Base-by-base conservation (phyloP, 2,329 filamentous ascomycete species). In the Pseudocercospora crystallina region DNA sequence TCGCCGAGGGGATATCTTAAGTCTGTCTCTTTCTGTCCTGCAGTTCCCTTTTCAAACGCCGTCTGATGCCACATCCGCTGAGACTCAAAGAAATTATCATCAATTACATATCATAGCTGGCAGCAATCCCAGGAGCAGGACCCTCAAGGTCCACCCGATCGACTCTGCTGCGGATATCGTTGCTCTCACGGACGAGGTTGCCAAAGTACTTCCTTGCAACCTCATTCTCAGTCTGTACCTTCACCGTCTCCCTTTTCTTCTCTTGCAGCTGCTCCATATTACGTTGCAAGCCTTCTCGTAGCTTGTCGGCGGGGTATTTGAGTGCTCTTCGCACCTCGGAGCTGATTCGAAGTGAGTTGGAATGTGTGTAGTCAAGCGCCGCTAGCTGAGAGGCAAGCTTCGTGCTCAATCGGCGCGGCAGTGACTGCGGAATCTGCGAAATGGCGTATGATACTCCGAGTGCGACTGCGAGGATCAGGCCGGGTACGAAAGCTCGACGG, bases 331-430 rank as follows among this genome's bases (percentile, higher is more conserved):
- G 89, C 36, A 96, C 90, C 47, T 95, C 87, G 20, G 83, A 80
- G 15, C 89, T 86, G 64, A 99, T 95, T 47, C 94, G 88, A 13
- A 81, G 78, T 38, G 90, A 84, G 74, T 99, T 99, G 59, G 82
- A 74, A 71, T 99, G 94, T 1, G 94, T 89, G 67, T 97, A 99
- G 73, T 99, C 94, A 65, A 96, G 84, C 13, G 87, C 81, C 7
- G 81, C 76, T 33, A 99, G 84, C 63, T 90, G 89, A 30, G 82
- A 76, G 2, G 90, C 86, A 51, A 99, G 87, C 73, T 97, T 97
- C 65, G 80, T 80, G 36, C 87, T 86, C 5, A 99, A 82, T 9
- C 90, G 90, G 46, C 86, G 86, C 1, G 94, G 94, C 0, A 99
- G 83, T 0, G 92, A 94, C 47, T 86, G 82, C 14, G 94, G 94